Evolutionary conservation across 2,329 filamentous ascomycete species (phyloP), one percentile per base, ranked within the genome.

Genomic region (Fusarium longipes): DNA sequence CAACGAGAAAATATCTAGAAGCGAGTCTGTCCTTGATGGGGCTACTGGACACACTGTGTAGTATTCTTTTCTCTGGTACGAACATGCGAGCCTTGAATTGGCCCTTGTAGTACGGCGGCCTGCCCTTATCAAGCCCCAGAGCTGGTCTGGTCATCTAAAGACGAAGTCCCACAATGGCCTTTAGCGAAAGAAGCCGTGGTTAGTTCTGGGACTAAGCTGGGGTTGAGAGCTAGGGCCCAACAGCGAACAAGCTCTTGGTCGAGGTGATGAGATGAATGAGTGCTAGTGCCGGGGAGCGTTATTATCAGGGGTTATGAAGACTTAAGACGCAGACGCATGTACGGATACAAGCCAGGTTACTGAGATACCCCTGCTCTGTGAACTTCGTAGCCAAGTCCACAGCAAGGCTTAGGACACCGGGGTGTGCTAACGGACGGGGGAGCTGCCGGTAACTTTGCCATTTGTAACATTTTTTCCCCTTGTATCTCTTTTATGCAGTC

Each of bases 71-170:
- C 52, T 71, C 57, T 68, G 57, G 63, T 67, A 70, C 62, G 64
- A 67, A 68, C 65, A 63, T 71, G 55, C 51, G 62, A 57, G 49
- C 43, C 64, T 68, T 64, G 66, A 70, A 56, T 58, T 62, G 57
- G 57, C 56, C 55, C 70, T 61, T 54, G 57, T 53, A 64, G 64
- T 58, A 64, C 65, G 64, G 59, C 54, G 38, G 38, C 57, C 49
- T 53, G 65, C 60, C 63, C 65, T 72, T 72, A 72, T 72, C 70
- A 72, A 70, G 63, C 70, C 58, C 64, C 67, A 71, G 66, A 70
- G 62, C 49, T 67, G 68, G 69, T 17, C 63, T 49, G 64, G 57
- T 52, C 64, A 62, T 57, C 51, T 43, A 65, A 54, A 54, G 63
- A 44, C 45, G 47, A 71, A 57, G 63, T 71, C 60, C 67, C 68